Percentiles rank a stretch among this genome's conserved stretches.
Evolutionary conservation across 805 yeast genomes (phyloP).

Genomic region (Saturnispora mendoncae): DNA sequence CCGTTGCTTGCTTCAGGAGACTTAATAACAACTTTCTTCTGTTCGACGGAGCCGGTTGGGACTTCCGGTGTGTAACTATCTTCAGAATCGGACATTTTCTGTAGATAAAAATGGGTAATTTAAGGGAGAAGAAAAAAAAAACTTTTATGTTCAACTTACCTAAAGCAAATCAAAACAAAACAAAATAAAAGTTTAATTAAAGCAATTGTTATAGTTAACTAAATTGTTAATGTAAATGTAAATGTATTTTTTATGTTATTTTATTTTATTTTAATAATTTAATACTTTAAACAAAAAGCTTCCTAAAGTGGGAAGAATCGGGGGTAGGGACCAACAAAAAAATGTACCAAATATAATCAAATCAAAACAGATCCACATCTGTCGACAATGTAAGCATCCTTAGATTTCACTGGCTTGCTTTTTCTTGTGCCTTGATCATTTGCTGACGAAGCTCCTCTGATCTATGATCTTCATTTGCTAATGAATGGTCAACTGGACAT

Average conservation of each 20-base stretch:
- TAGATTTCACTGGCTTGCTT: neutral
- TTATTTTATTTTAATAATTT: too few relatives aligned
- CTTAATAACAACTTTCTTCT: neutral
- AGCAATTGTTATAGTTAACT: too few relatives aligned
- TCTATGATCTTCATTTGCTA: constrained; percentile 28
- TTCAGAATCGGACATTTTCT: constrained; percentile 8
- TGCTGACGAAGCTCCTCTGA: constrained; percentile 8
- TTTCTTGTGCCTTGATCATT: neutral
- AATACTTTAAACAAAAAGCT: neutral
- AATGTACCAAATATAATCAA: too few relatives aligned
- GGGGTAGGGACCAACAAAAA: too few relatives aligned
- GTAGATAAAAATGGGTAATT: neutral
- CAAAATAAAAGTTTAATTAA: too few relatives aligned
- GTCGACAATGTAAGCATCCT: neutral
- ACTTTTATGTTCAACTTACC: too few relatives aligned
- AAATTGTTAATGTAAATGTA: neutral
- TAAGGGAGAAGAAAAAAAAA: neutral
- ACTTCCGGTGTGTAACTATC: constrained; percentile 13
- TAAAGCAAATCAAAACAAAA: too few relatives aligned
- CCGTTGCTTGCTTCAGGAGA: neutral
- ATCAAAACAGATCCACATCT: constrained; percentile 10
- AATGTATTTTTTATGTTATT: too few relatives aligned
- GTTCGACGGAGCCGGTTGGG: neutral
- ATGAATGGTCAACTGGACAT: constrained; percentile 37
- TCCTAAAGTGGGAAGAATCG: too few relatives aligned